These are phyloP conservation scores for Cadophora malorum DNA, from an alignment of 2,329 filamentous ascomycete genomes.

Conservation along the genomic window DNA sequence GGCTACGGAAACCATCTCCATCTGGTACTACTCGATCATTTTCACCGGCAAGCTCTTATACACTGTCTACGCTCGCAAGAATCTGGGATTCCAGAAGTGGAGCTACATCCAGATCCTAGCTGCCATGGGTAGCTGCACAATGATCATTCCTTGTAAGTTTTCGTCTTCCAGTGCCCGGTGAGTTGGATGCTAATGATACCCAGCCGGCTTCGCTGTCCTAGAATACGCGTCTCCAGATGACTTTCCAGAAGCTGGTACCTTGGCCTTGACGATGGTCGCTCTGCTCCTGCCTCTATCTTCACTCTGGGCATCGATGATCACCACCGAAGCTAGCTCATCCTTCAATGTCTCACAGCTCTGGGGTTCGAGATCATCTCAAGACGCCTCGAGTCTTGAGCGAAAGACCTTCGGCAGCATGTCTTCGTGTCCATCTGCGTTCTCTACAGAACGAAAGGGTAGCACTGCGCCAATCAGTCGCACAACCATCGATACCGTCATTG, in stretches of 20 bases:
- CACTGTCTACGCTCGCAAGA: conserved; percentile 60
- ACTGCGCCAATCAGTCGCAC: conserved; percentile 25
- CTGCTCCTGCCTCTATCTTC: conserved; percentile 70
- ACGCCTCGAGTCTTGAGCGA: conserved; percentile 20
- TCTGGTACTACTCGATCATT: conserved; percentile 67
- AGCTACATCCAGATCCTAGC: conserved; percentile 71
- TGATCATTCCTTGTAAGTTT: conserved; percentile 66
- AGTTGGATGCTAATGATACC: conserved; percentile 24
- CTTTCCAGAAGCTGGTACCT: conserved; percentile 59
- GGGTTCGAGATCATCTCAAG: conserved; percentile 15
- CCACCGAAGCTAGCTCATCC: conserved; percentile 31
- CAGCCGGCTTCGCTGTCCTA: conserved; percentile 66
- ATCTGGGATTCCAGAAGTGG: conserved; percentile 64
- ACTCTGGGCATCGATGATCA: conserved; percentile 62
- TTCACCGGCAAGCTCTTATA: conserved; percentile 67
- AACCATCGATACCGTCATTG: conserved; percentile 28
- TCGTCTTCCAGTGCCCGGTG: conserved; percentile 10
- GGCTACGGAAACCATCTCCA: conserved; percentile 59
- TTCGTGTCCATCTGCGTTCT: conserved; percentile 24
- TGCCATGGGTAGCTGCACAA: conserved; percentile 71
- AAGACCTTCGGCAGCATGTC: conserved; percentile 26
- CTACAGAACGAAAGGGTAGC: conserved; percentile 31
- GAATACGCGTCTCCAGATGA: conserved; percentile 53
- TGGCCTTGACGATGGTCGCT: conserved; percentile 63
- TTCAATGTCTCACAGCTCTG: conserved; percentile 34